These are phyloP conservation scores for Vitis vinifera DNA, from an alignment of 164 flowering plant genomes.

Conservation along the genomic window DNA sequence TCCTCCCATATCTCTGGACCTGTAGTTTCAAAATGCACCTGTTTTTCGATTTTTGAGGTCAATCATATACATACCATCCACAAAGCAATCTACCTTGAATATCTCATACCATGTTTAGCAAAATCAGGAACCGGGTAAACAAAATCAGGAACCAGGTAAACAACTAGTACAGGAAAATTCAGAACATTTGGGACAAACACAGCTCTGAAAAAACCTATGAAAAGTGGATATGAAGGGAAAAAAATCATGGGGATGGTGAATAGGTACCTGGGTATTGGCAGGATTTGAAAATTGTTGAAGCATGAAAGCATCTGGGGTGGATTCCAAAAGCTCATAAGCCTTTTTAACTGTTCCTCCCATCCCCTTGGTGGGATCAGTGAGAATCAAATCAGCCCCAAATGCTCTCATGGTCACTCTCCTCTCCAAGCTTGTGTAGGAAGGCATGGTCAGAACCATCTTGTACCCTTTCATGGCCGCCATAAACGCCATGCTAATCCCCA, in stretches of 20 bases:
- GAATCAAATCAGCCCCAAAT: conserved; percentile 72
- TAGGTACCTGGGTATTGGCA: conserved; percentile 32
- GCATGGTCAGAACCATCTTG: conserved; percentile 74
- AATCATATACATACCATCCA: not conserved
- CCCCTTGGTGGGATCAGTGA: conserved; percentile 75
- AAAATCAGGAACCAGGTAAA: too few species aligned
- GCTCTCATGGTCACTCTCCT: conserved; percentile 79
- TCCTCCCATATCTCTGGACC: conserved; percentile 99
- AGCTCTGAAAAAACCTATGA: too few species aligned
- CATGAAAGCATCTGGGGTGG: conserved; percentile 67
- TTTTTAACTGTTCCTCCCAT: conserved; percentile 83
- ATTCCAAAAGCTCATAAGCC: conserved; percentile 61
- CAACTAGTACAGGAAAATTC: too few species aligned
- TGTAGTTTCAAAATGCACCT: conserved; percentile 95
- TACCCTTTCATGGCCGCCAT: conserved; percentile 81
- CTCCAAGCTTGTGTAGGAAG: conserved; percentile 81
- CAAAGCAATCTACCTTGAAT: too few species aligned
- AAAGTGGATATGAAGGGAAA: too few species aligned
- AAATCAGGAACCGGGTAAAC: too few species aligned
- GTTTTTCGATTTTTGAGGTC: conserved; percentile 8
- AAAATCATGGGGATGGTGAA: too few species aligned
- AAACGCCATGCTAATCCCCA: conserved; percentile 83
- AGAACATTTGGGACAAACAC: too few species aligned
- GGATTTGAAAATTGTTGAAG: conserved; percentile 80
- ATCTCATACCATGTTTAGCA: too few species aligned